Base-by-base conservation (phyloP, 208 protist genomes). In the Strigomonas culicis region DNA sequence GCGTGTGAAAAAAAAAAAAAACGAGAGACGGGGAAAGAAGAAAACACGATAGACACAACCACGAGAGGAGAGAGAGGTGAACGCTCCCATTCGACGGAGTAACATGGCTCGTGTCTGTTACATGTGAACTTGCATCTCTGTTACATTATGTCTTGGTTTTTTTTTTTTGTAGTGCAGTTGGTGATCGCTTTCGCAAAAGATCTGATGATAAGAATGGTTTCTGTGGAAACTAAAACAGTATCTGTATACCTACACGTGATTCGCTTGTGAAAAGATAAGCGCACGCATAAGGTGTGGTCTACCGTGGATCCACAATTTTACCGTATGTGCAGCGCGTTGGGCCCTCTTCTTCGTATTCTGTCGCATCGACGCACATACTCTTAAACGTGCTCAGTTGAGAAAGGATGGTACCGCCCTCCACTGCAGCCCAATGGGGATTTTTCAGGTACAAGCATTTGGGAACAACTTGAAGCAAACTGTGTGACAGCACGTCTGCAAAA, bases 311-410 rank as follows among this genome's bases (percentile, higher is more conserved):
- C 13, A 83, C 63, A n/a, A 79, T 59, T 44, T 88, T 83, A 56
- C 76, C 64, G 46, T 75, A 77, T 10, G 84, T 69, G 50, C 84
- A 94, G 24, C 77, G 75, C 27, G 86, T 72, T 0, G 88, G 88
- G 10, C 88, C 88, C 30, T 90, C 79, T 47, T 95, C 88, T 25
- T 66, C 75, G 74, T 95, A 95, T 34, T 84, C 84, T 21, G 39
- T 68, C 0, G 52, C 70, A 13, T 52, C 72, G 6, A 92, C 46
- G 55, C 84, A 93, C 75, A 95, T 84, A 58, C 72, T 63, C 65
- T 92, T 92, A 67, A 95, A 92, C 19, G 75, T 78, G 57, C 77
- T 88, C 21, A 95, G 68, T 53, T 92, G 86, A 1, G 85, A 84
- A 0, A 90, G 24, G 50, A 93, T 93, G 21, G 77, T 61, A 24